Evolutionary conservation across 2,329 filamentous ascomycete genomes (phyloP).

Genomic region (Xylaria arbuscula): DNA sequence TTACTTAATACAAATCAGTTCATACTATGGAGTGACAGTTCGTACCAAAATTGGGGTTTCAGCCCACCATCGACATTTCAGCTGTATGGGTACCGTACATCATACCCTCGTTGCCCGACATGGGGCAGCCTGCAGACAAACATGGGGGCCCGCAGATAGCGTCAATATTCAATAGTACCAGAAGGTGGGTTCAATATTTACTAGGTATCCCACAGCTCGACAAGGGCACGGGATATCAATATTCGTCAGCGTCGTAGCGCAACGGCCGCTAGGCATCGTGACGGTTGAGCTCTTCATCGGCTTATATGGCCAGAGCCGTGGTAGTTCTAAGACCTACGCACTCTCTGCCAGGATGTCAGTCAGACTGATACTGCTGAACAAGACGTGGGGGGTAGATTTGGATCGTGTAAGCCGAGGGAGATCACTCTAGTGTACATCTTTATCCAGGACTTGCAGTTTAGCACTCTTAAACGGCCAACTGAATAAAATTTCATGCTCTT

Average conservation of each 20-base stretch:
- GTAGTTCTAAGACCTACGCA: background rate
- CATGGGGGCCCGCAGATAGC: constrained; percentile 19
- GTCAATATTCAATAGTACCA: constrained; percentile 10
- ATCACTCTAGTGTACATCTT: background rate
- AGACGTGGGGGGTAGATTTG: constrained; percentile 22
- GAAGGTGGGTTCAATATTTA: background rate
- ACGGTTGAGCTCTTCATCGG: background rate
- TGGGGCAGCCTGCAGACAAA: constrained; percentile 16
- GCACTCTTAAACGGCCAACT: background rate
- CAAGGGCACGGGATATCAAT: constrained; percentile 23
- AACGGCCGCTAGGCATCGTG: constrained; percentile 13
- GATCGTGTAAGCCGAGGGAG: constrained; percentile 1
- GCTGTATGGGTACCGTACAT: background rate
- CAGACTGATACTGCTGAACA: background rate
- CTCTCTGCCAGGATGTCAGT: constrained; percentile 9
- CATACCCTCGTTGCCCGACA: background rate
- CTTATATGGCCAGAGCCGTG: constrained; percentile 8
- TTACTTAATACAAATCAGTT: background rate
- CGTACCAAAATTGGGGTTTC: constrained; percentile 1
- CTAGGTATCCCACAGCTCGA: constrained; percentile 12
- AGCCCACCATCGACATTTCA: constrained; percentile 20
- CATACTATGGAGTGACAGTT: background rate
- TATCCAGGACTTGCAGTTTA: background rate
- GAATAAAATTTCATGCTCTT: constrained; percentile 9
- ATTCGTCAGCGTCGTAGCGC: constrained; percentile 11